Evolutionary conservation across 257 asterid species (phyloP), one percentile per base, ranked within the genome.

Genomic region (Thymus quinquecostatus): DNA sequence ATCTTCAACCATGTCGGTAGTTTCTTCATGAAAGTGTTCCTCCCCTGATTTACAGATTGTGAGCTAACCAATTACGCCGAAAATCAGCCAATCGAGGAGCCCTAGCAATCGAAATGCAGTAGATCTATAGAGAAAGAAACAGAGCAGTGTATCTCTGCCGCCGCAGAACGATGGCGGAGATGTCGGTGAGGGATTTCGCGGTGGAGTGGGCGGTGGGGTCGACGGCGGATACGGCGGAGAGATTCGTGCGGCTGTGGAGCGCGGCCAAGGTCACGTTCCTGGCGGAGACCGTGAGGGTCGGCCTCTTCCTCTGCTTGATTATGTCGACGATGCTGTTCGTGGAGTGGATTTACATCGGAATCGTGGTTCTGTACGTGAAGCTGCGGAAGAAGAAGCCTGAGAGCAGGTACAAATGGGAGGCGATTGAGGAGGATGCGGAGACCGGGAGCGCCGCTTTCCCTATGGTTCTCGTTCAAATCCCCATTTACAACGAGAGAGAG

Each of bases 401-500:
- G 2, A 69, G 58, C 11, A 40, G 64, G 2, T 83, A 75, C 60
- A 78, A 58, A 73, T 83, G 81, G 81, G 82, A 76, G 71, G 60
- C 83, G 8, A 56, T 83, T 34, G 60, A 64, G 66, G 80, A 63
- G 11, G 87, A 80, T 58, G 30, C 70, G 12, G 85, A 83, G 71
- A 27, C 28, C n/a, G 86, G 84, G 0, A 79, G 67, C 66, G 76
- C 73, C 13, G 63, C 50, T 33, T 80, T 58, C 55, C 87, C 87
- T 8, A 64, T 75, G 80, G 69, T 83, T 67, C 85, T 83, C 34
- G 79, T 83, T 49, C 87, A 83, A 41, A 80, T 83, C 48, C 87
- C 87, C 51, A 60, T 83, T 82, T 83, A 53, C 77, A 83, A 83
- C 45, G 87, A 83, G 53, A 72, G 10, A 66, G 87, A 83, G 83